Percentiles rank a stretch among this genome's conserved stretches.
These are phyloP conservation scores for Solanum virginianum DNA, from an alignment of 257 asterid species.

Conservation along the genomic window DNA sequence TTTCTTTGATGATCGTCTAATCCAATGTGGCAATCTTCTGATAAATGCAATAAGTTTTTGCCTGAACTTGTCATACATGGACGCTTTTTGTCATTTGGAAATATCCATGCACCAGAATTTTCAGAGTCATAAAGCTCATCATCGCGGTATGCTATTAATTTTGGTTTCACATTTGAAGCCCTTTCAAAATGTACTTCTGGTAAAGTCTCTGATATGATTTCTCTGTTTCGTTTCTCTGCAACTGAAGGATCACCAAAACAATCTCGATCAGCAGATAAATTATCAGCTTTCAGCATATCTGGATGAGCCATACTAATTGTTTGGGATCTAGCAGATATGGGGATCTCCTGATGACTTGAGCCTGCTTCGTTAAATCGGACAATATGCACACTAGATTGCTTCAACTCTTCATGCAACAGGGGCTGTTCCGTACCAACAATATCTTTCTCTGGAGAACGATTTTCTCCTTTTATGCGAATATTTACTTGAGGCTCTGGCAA, in stretches of 20 bases:
- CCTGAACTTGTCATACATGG: slow-evolving; percentile 70
- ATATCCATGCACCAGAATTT: slow-evolving; percentile 54
- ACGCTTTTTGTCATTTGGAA: slow-evolving; percentile 40
- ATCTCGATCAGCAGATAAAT: slow-evolving; percentile 3
- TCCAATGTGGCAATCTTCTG: slow-evolving; percentile 16
- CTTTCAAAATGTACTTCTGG: slow-evolving; percentile 9
- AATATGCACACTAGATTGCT: slow-evolving; percentile 3
- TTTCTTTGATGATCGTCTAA: slow-evolving; percentile 15
- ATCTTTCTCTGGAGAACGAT: slow-evolving; percentile 3
- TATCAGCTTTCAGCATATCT: slow-evolving; percentile 3
- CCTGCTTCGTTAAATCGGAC: neutral
- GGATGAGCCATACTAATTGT: slow-evolving; percentile 19
- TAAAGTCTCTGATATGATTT: slow-evolving; percentile 22
- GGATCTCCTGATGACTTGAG: neutral
- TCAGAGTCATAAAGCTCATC: slow-evolving; percentile 32
- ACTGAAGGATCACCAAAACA: slow-evolving; percentile 11
- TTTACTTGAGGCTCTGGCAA: slow-evolving; percentile 9
- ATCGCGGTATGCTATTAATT: slow-evolving; percentile 15
- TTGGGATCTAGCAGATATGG: slow-evolving; percentile 13
- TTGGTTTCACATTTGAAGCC: slow-evolving; percentile 21
- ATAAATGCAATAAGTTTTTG: slow-evolving; percentile 13
- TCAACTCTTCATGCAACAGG: neutral
- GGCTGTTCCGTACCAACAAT: neutral
- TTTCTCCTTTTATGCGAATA: slow-evolving; percentile 2
- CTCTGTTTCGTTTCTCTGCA: slow-evolving; percentile 20